These are phyloP conservation scores for Polyporus tsugae DNA, from an alignment of 1,284 basidiomycete genomes.

Conservation along the genomic window DNA sequence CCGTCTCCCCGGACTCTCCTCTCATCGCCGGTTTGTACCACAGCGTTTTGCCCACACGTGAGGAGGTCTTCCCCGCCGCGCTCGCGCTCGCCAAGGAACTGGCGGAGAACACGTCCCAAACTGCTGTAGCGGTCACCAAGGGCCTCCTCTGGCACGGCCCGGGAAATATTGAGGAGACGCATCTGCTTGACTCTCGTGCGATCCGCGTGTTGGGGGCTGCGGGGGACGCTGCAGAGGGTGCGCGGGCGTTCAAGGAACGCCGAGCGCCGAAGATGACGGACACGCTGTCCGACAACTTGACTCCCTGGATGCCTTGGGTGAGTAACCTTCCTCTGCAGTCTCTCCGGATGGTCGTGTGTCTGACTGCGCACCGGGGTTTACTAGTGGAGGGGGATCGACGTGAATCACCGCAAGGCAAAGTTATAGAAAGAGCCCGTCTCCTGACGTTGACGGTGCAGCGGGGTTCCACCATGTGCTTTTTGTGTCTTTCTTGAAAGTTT, in stretches of 20 bases:
- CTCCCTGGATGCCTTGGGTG: conserved; percentile 61
- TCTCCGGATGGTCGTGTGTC: background rate
- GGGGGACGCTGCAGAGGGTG: conserved; percentile 57
- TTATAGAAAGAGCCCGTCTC: conserved; percentile 7
- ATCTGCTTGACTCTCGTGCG: conserved; percentile 59
- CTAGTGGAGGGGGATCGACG: conserved; percentile 28
- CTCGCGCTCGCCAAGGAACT: conserved; percentile 60
- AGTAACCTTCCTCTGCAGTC: conserved; percentile 23
- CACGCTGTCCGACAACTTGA: conserved; percentile 48
- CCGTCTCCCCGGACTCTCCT: conserved; percentile 54
- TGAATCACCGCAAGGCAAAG: conserved; percentile 28
- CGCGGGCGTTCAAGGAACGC: conserved; percentile 56
- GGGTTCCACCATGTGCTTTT: background rate
- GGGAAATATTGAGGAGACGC: conserved; percentile 59
- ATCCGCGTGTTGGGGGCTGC: conserved; percentile 50
- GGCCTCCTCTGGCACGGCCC: conserved; percentile 58
- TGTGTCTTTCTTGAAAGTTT: background rate
- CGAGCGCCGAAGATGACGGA: conserved; percentile 54
- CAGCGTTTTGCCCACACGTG: conserved; percentile 53
- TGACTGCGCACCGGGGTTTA: background rate
- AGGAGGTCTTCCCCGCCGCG: conserved; percentile 60
- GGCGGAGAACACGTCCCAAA: conserved; percentile 57
- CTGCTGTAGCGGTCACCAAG: conserved; percentile 59
- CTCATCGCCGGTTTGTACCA: conserved; percentile 55
- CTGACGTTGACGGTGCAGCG: background rate